Evolutionary conservation across 2,329 filamentous ascomycete genomes (phyloP).

Genomic region (Chaetomium globosum): DNA sequence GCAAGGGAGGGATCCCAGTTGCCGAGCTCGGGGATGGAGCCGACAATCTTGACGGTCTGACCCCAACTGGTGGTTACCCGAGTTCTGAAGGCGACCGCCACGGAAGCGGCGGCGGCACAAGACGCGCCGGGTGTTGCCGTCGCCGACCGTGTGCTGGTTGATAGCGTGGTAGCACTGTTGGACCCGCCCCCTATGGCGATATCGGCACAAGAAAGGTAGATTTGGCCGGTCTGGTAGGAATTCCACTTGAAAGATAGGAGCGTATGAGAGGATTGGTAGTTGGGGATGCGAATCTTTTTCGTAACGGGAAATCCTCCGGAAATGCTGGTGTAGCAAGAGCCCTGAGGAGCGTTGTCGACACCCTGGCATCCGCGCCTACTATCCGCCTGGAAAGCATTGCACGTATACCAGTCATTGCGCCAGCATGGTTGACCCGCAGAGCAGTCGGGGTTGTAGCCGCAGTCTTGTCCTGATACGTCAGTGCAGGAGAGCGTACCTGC

Average conservation of each 20-base stretch:
- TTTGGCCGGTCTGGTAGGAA: conserved; percentile 56
- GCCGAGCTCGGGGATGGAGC: conserved; percentile 51
- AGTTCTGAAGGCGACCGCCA: conserved; percentile 49
- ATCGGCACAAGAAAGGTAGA: conserved; percentile 58
- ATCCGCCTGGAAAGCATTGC: conserved; percentile 48
- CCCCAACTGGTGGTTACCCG: conserved; percentile 50
- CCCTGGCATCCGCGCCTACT: conserved; percentile 48
- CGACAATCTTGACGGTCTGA: conserved; percentile 54
- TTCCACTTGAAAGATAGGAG: conserved; percentile 58
- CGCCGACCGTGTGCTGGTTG: conserved; percentile 31
- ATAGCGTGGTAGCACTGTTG: conserved; percentile 31
- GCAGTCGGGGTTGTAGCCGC: conserved; percentile 54
- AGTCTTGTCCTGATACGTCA: conserved; percentile 53
- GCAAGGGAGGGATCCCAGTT: conserved; percentile 53
- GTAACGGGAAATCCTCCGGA: conserved; percentile 57
- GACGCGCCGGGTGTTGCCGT: conserved; percentile 33
- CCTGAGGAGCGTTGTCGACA: conserved; percentile 49
- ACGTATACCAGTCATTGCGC: conserved; percentile 59
- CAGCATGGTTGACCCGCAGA: conserved; percentile 48
- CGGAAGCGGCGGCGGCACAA: conserved; percentile 42
- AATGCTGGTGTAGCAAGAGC: conserved; percentile 56
- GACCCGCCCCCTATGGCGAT: conserved; percentile 47
- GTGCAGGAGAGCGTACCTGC: conserved; percentile 52
- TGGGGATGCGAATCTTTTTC: conserved; percentile 54
- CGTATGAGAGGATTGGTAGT: conserved; percentile 54